Evolutionary conservation across 345 rosid genomes (phyloP), one percentile per base, ranked within the genome.

Genomic region (Cochlearia excelsa): DNA sequence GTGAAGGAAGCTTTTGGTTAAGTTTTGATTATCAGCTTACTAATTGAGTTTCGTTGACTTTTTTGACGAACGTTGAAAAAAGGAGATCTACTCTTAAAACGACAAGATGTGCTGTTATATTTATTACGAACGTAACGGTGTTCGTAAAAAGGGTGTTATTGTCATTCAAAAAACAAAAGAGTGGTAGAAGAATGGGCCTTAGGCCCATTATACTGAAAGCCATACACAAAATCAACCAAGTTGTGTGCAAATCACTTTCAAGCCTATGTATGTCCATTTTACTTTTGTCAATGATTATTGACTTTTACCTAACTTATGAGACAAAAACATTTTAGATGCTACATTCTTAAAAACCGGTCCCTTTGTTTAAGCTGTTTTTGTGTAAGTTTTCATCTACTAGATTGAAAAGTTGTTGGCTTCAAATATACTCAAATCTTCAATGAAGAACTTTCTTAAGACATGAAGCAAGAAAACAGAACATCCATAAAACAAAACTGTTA

Each of bases 321-420:
- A 71, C 54, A n/a, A 70, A 40, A 57, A 57, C 65, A 35, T 46
- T 52, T 57, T 33, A n/a, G 65, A 59, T 57, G 1, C 43, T 44
- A 4, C n/a, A 57, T 50, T 63, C 45, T 63, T 37, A 52, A 33
- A 63, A 41, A 42, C 11, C 28, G 68, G 60, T 44, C 68, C 53
- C 59, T n/a, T n/a, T n/a, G n/a, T n/a, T n/a, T n/a, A n/a, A n/a
- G n/a, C n/a, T n/a, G n/a, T n/a, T n/a, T n/a, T 43, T 48, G 28
- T 44, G 65, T 56, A 63, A 63, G 69, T 63, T 63, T 31, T 51
- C 65, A 51, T 64, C 60, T 63, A n/a, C n/a, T n/a, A n/a, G n/a
- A n/a, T 43, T 51, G 26, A 34, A 37, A 31, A 57, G 30, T n/a
- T n/a, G n/a, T n/a, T n/a, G n/a, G n/a, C n/a, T n/a, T n/a, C n/a